Percentiles rank a stretch among this genome's conserved stretches.
Evolutionary conservation across 176 grass and related monocot genomes (phyloP).

Genomic region (Alloteropsis semialata): DNA sequence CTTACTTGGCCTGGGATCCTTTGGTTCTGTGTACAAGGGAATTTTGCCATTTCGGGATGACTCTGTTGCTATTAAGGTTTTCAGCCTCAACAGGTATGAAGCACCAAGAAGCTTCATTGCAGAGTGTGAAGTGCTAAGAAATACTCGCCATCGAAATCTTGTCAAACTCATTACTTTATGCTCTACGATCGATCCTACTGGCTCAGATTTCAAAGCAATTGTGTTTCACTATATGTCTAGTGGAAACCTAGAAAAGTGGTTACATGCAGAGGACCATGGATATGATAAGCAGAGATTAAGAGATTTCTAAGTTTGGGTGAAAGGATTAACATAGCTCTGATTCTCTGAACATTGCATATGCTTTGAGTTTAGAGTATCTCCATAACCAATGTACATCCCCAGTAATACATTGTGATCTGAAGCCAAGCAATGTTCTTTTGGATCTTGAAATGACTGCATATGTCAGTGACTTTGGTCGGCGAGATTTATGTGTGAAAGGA

Average conservation of each 20-base stretch:
- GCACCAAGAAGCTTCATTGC: conserved; percentile 33
- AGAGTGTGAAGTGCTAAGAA: conserved; percentile 44
- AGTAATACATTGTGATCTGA: conserved; percentile 62
- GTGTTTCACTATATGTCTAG: conserved; percentile 51
- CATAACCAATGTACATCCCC: conserved; percentile 33
- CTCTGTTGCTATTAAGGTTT: conserved; percentile 42
- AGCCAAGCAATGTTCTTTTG: conserved; percentile 55
- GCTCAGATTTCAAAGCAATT: conserved; percentile 32
- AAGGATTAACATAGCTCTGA: conserved; percentile 34
- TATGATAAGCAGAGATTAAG: not conserved
- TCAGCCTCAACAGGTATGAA: conserved; percentile 27
- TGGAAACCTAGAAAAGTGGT: conserved; percentile 45
- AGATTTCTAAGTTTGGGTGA: conserved; percentile 29
- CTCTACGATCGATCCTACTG: conserved; percentile 28
- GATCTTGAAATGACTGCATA: conserved; percentile 52
- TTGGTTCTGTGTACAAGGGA: conserved; percentile 45
- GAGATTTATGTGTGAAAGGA: conserved; percentile 28
- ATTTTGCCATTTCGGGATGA: not conserved
- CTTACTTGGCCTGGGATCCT: conserved; percentile 37
- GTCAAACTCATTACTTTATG: conserved; percentile 38
- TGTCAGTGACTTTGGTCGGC: conserved; percentile 54
- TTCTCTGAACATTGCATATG: conserved; percentile 48
- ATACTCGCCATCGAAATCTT: conserved; percentile 45
- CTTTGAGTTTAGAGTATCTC: conserved; percentile 60
- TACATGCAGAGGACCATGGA: conserved; percentile 41